phyloP scores from a whole-genome alignment of 768 basidiomycete species.

The Russula vinacea region DNA sequence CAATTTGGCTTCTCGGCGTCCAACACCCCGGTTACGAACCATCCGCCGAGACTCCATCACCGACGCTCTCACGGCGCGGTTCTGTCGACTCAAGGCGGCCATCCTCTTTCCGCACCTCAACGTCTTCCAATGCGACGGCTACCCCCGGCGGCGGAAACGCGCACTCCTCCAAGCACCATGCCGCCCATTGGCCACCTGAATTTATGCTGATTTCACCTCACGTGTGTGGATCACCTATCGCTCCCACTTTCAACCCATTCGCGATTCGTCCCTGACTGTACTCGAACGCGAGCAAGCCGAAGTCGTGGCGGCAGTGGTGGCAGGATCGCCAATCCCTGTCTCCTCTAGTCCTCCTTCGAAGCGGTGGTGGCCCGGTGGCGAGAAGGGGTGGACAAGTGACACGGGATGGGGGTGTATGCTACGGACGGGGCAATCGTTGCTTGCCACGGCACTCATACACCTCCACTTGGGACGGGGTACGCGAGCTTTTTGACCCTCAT shows the following conservation, averaged over 20 bases:
- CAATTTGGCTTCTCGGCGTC: slow-evolving; percentile 89
- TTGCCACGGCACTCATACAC: slow-evolving; percentile 76
- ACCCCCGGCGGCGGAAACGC: slow-evolving; percentile 33
- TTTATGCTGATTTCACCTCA: slow-evolving; percentile 90
- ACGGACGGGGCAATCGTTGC: slow-evolving; percentile 77
- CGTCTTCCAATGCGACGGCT: slow-evolving; percentile 40
- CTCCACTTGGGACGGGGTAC: slow-evolving; percentile 72
- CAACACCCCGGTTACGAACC: slow-evolving; percentile 72
- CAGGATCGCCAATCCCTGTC: slow-evolving; percentile 5
- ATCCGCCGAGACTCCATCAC: slow-evolving; percentile 30
- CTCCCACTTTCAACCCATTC: slow-evolving; percentile 78
- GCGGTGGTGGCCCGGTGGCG: slow-evolving; percentile 64
- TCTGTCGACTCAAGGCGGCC: slow-evolving; percentile 45
- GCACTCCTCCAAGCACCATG: slow-evolving; percentile 33
- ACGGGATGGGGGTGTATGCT: slow-evolving; percentile 93
- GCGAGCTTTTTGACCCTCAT: slow-evolving; percentile 31
- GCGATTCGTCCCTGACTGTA: slow-evolving; percentile 51
- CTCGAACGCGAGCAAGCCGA: slow-evolving; percentile 40
- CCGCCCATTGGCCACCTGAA: slow-evolving; percentile 60
- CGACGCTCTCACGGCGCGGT: slow-evolving; percentile 37
- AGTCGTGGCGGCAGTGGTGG: slow-evolving; percentile 24
- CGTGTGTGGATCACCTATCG: slow-evolving; percentile 92
- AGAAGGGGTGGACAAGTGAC: slow-evolving; percentile 82
- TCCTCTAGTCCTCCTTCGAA: slow-evolving; percentile 45
- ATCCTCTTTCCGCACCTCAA: slow-evolving; percentile 45